A percentile compares a stretch with the other conserved stretches of the same genome.
Evolutionary conservation across 1,284 basidiomycete genomes (phyloP).

Genomic region (Leccinum solheimii): DNA sequence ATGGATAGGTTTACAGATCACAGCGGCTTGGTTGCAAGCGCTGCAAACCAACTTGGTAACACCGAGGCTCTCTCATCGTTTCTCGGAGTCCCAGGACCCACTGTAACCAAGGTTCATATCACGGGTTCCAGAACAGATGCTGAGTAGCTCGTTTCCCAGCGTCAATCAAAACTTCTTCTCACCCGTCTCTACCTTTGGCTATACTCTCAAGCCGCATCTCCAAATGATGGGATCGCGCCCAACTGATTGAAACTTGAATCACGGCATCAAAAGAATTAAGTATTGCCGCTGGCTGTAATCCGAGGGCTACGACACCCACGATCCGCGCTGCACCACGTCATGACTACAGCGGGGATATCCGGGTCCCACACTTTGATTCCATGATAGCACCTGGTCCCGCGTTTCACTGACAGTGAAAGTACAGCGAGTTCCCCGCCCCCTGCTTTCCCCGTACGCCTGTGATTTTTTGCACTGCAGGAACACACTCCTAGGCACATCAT

Average conservation of each 20-base stretch:
- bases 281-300: conserved; percentile 7
- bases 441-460: conserved; percentile 1
- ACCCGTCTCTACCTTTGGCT: conserved; percentile 1
- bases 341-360: conserved; percentile 12
- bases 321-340: conserved; percentile 9
- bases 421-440: not conserved
- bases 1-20: not conserved
- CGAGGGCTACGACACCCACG: conserved; percentile 9
- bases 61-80: not conserved
- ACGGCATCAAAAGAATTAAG: conserved; percentile 8
- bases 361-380: not conserved
- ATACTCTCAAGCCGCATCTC: not conserved
- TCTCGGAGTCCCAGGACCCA: not conserved
- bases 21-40: not conserved
- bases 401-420: conserved; percentile 1
- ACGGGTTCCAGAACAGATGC: not conserved
- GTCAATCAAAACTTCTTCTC: conserved; percentile 8
- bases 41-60: not conserved
- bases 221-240: conserved; percentile 20
- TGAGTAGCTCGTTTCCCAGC: conserved; percentile 2
- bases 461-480: not conserved
- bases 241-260: conserved; percentile 17
- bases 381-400: not conserved
- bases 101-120: not conserved
- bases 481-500: conserved; percentile 8